Base-by-base conservation (phyloP, 768 basidiomycete species). In the Termitomyces eurrhizus region DNA sequence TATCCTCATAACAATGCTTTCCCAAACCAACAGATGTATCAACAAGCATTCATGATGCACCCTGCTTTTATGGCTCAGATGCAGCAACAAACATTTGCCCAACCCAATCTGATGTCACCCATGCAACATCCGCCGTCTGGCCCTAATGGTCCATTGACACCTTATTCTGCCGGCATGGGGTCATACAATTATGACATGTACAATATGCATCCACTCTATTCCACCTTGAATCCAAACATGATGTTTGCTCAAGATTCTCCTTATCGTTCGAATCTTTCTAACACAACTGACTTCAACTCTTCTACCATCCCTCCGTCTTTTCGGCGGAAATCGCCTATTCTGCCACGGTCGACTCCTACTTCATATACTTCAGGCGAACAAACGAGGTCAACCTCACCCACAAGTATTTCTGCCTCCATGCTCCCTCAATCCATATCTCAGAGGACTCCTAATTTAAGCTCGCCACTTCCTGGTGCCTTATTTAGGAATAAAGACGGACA, bases 401-500 rank as follows among this genome's bases (percentile, higher is more conserved):
- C 60, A 39, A 61, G 35, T 39, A 56, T 33, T 56, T 37, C 49
- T 12, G 51, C 54, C 9, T 50, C 60, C 14, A 49, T 42, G n/a
- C 54, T 59, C 7, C 54, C 61, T 49, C 51, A 35, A 12, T 53
- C 52, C 4, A 13, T 39, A 39, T 57, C 62, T 26, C 64, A 51
- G 9, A 21, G 48, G 42, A 39, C 21, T 41, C 48, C 52, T 46
- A 54, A 21, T 21, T 51, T 48, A 58, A 57, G 56, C 18, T 50
- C 65, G n/a, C 58, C 61, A 58, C 62, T 59, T 44, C 56, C 49
- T 21, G 68, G 68, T 29, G 72, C 74, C 48, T 67, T 88, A 26
- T 88, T 89, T 59, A 70, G 67, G 26, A 71, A 72, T 0, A 68
- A 70, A 26, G 66, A 73, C 37, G 87, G 83, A 3, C 66, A 72